Percentiles rank a stretch among this genome's conserved stretches.
phyloP scores from a whole-genome alignment of 2,329 filamentous ascomycete genomes.

The Camillea tinctor region DNA sequence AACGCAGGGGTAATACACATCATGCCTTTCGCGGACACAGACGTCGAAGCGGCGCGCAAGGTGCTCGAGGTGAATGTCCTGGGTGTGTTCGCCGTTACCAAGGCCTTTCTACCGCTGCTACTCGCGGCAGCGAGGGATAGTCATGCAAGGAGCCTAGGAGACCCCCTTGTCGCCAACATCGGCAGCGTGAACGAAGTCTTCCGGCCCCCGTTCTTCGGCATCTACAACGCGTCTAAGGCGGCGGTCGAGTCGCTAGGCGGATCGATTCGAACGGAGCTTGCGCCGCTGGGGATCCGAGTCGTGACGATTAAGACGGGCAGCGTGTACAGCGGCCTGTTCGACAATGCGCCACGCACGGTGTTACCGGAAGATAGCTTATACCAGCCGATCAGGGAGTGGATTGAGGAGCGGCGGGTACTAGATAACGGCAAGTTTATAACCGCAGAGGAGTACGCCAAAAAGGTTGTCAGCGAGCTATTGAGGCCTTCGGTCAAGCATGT shows the following conservation, averaged over 20 bases:
- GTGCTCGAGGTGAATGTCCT: conserved; percentile 23
- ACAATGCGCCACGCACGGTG: conserved; percentile 17
- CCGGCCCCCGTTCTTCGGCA: conserved; percentile 19
- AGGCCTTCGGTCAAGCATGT: conserved; percentile 18
- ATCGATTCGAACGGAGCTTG: conserved; percentile 23
- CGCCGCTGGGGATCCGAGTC: conserved; percentile 25
- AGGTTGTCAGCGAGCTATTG: conserved; percentile 18
- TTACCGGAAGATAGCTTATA: conserved; percentile 25
- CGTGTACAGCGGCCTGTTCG: conserved; percentile 20
- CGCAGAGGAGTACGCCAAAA: conserved; percentile 20
- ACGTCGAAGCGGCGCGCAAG: conserved; percentile 12
- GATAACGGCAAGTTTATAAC: conserved; percentile 12
- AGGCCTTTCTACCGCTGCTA: conserved; percentile 20
- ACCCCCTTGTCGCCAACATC: conserved; percentile 22
- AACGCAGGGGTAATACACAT: conserved; percentile 22
- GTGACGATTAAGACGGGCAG: conserved; percentile 26
- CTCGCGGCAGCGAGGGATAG: conserved; percentile 1
- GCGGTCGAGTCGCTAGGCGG: conserved; percentile 23
- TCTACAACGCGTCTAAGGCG: conserved; percentile 30
- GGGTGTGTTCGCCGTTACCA: conserved; percentile 18
- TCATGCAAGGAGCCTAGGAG: not conserved
- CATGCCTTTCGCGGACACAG: conserved; percentile 21
- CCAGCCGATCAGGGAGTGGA: conserved; percentile 15
- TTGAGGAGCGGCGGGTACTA: conserved; percentile 21
- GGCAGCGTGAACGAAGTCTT: conserved; percentile 23